These are phyloP conservation scores for Ophiostoma tasmaniense DNA, from an alignment of 2,329 filamentous ascomycete species.

Conservation along the genomic window DNA sequence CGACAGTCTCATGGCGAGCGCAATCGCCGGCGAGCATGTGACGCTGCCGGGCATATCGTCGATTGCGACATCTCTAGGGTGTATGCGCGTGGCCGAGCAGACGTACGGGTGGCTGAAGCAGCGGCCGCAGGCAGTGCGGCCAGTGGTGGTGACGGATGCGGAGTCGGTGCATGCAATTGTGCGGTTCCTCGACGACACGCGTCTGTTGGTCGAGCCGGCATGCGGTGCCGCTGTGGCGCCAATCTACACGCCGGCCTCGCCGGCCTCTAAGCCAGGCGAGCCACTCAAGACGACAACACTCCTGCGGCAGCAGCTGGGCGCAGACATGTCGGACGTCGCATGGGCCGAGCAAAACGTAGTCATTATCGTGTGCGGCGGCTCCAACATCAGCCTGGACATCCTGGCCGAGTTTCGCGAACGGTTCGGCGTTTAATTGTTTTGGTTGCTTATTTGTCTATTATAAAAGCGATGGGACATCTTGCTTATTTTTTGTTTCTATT, in stretches of 20 bases:
- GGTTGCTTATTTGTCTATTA: background rate
- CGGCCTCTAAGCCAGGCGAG: background rate
- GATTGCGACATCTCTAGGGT: slow-evolving; percentile 62
- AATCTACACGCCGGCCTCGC: slow-evolving; percentile 49
- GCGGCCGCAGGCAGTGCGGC: slow-evolving; percentile 37
- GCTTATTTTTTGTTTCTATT: background rate
- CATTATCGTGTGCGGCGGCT: slow-evolving; percentile 75
- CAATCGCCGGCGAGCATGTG: slow-evolving; percentile 46
- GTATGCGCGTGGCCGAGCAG: slow-evolving; percentile 51
- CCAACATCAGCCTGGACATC: slow-evolving; percentile 54
- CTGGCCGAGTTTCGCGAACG: slow-evolving; percentile 48
- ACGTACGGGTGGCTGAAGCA: slow-evolving; percentile 50
- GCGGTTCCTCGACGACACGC: slow-evolving; percentile 71
- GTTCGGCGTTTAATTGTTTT: slow-evolving; percentile 30
- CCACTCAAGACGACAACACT: background rate
- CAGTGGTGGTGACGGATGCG: slow-evolving; percentile 59
- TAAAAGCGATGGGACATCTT: background rate
- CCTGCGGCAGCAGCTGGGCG: slow-evolving; percentile 52
- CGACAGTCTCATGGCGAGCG: slow-evolving; percentile 51
- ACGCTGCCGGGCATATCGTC: slow-evolving; percentile 62
- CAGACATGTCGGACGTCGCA: slow-evolving; percentile 44
- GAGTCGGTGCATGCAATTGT: slow-evolving; percentile 73
- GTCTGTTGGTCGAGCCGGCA: slow-evolving; percentile 71
- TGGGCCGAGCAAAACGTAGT: slow-evolving; percentile 65
- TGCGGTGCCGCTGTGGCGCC: slow-evolving; percentile 74